A percentile compares a stretch with the other conserved stretches of the same genome.
Evolutionary conservation across 2,329 filamentous ascomycete species (phyloP).

Genomic region (Colletotrichum sp.): DNA sequence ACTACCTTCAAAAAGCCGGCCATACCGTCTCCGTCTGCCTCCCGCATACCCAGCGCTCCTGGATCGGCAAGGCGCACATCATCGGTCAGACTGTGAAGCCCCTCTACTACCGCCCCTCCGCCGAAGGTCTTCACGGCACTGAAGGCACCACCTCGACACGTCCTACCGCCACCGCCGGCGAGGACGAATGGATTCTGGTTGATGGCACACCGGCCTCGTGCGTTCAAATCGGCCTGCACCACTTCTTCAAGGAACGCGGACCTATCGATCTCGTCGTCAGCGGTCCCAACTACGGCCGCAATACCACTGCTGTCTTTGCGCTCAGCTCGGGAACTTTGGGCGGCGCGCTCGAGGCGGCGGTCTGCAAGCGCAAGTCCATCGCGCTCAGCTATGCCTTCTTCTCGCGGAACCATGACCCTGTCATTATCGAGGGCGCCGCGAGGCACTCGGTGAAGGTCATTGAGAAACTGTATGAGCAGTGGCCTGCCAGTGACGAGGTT

Average conservation of each 20-base stretch:
- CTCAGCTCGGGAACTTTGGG: slow-evolving; percentile 80
- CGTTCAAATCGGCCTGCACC: slow-evolving; percentile 81
- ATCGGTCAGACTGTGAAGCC: slow-evolving; percentile 88
- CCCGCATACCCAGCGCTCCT: slow-evolving; percentile 89
- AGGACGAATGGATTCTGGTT: slow-evolving; percentile 82
- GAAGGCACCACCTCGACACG: slow-evolving; percentile 70
- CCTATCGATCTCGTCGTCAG: slow-evolving; percentile 79
- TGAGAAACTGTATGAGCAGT: slow-evolving; percentile 78
- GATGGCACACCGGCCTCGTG: slow-evolving; percentile 83
- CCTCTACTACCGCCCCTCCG: slow-evolving; percentile 76
- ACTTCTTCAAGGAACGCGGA: slow-evolving; percentile 76
- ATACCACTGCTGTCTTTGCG: slow-evolving; percentile 81
- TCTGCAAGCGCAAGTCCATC: slow-evolving; percentile 73
- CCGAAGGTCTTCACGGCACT: slow-evolving; percentile 40
- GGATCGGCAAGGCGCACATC: slow-evolving; percentile 98
- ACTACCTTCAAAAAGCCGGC: slow-evolving; percentile 73
- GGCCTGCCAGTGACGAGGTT: slow-evolving; percentile 68
- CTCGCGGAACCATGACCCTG: slow-evolving; percentile 80
- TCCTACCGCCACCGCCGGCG: slow-evolving; percentile 52
- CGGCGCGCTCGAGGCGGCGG: slow-evolving; percentile 77
- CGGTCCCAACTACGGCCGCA: slow-evolving; percentile 84
- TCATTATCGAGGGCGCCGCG: slow-evolving; percentile 79
- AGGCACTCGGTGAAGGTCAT: slow-evolving; percentile 77
- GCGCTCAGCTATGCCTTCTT: slow-evolving; percentile 93
- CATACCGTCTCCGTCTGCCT: slow-evolving; percentile 92